Evolutionary conservation across 139 green algal species (phyloP).

Genomic region (Chlamydomonas sp.): DNA sequence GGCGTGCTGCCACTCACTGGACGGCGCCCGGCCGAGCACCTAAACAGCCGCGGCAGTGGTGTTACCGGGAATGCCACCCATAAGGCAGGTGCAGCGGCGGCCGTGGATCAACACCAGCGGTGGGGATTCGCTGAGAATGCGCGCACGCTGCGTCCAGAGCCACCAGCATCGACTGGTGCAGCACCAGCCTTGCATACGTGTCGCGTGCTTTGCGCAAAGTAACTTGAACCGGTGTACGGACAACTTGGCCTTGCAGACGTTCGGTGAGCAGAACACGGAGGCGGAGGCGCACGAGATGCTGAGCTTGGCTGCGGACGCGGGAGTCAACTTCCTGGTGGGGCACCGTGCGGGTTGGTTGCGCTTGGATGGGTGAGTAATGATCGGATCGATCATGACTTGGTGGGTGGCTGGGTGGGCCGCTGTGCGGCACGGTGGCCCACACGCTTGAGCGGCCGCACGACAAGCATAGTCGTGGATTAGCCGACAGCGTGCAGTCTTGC

Average conservation of each 20-base stretch:
- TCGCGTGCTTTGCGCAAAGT: neutral
- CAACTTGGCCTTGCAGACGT: neutral
- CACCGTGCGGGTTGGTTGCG: neutral
- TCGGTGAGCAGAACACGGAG: constrained; percentile 56
- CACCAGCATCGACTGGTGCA: neutral
- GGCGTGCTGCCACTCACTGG: no score
- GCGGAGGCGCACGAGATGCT: constrained; percentile 52
- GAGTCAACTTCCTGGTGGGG: constrained; percentile 57
- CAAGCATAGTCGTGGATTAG: neutral
- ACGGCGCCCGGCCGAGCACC: no score
- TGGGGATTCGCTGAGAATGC: neutral
- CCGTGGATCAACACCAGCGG: no score
- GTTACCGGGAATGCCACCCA: no score
- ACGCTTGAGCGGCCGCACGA: no score
- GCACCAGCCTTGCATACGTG: neutral
- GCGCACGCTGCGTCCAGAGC: neutral
- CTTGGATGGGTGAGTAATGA: no score
- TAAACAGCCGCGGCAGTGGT: no score
- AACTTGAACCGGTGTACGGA: neutral
- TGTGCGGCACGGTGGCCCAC: no score
- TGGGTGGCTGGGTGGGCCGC: no score
- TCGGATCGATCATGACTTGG: no score
- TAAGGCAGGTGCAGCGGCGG: no score
- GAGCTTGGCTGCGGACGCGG: constrained; percentile 44
- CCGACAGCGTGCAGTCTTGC: neutral